phyloP scores from a whole-genome alignment of 1,284 basidiomycete species.

The Cystobasidium slooffiae region DNA sequence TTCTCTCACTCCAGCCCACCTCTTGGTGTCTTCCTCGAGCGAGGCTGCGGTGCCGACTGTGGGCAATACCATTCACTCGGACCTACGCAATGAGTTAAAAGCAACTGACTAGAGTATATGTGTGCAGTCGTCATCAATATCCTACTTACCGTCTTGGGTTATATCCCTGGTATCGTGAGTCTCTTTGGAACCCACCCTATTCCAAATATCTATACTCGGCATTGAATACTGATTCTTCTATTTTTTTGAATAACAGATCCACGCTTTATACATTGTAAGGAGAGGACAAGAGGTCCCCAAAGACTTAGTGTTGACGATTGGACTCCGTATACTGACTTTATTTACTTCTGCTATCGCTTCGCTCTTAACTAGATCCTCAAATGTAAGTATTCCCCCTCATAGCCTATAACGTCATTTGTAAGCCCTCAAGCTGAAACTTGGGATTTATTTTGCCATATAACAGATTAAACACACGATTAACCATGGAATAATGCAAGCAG shows the following conservation, averaged over 20 bases:
- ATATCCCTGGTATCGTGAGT: constrained; percentile 46
- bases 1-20: constrained; percentile 11
- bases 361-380: constrained; percentile 48
- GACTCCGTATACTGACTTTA: not conserved
- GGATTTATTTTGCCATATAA: too few relatives aligned
- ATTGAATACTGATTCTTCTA: constrained; percentile 5
- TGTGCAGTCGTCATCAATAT: constrained; percentile 52
- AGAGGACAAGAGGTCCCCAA: not conserved
- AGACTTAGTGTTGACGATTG: not conserved
- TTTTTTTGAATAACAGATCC: constrained; percentile 21
- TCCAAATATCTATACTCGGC: not conserved
- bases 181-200: not conserved
- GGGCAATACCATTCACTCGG: too few relatives aligned
- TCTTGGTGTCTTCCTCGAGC: constrained; percentile 44
- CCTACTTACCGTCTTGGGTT: constrained; percentile 54
- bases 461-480: not conserved
- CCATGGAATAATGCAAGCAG: not conserved
- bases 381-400: constrained; percentile 42
- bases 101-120: not conserved
- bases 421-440: not conserved
- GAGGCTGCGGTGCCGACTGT: constrained; percentile 45
- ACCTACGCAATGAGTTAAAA: too few relatives aligned
- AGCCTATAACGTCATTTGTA: not conserved
- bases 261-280: constrained; percentile 52
- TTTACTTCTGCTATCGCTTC: not conserved